Percentiles rank a stretch among this genome's conserved stretches.
phyloP scores from a whole-genome alignment of 2,329 filamentous ascomycete genomes.

The Bipolaris gigantea region DNA sequence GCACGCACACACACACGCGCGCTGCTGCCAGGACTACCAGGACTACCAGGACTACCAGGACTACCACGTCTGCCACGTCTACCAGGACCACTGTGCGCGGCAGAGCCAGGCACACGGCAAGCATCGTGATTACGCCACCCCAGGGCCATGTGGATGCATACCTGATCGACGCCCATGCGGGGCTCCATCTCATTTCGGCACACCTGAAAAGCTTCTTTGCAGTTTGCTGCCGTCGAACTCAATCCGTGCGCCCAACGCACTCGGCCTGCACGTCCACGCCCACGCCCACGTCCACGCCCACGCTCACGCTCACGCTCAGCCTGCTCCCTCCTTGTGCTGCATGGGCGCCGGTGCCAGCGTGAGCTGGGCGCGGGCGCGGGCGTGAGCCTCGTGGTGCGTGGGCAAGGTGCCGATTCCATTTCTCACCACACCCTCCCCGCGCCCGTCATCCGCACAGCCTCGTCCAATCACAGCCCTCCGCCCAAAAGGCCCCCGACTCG shows the following conservation, averaged over 20 bases:
- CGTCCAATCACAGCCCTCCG: neutral
- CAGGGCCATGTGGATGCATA: slow-evolving; percentile 4
- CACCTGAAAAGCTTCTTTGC: slow-evolving; percentile 16
- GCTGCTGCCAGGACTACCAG: too few species aligned
- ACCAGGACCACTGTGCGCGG: too few species aligned
- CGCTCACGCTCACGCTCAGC: too few species aligned
- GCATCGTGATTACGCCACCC: slow-evolving; percentile 4
- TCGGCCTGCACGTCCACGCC: neutral
- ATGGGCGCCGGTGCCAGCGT: neutral
- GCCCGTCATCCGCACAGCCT: neutral
- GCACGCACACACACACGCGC: too few species aligned
- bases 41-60: too few species aligned
- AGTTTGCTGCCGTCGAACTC: slow-evolving; percentile 10
- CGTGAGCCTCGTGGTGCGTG: neutral
- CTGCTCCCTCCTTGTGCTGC: neutral
- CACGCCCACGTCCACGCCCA: neutral
- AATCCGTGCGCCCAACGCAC: slow-evolving; percentile 5
- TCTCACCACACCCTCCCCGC: slow-evolving; percentile 2
- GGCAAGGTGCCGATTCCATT: neutral
- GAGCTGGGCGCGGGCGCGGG: neutral
- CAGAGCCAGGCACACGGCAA: neutral
- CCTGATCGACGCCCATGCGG: slow-evolving; percentile 15
- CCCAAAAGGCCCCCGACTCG: neutral
- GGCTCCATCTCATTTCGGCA: slow-evolving; percentile 11
- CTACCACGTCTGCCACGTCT: too few species aligned